Base-by-base conservation (phyloP, 1,284 basidiomycete genomes). In the Lentinula novae-zelandiae region DNA sequence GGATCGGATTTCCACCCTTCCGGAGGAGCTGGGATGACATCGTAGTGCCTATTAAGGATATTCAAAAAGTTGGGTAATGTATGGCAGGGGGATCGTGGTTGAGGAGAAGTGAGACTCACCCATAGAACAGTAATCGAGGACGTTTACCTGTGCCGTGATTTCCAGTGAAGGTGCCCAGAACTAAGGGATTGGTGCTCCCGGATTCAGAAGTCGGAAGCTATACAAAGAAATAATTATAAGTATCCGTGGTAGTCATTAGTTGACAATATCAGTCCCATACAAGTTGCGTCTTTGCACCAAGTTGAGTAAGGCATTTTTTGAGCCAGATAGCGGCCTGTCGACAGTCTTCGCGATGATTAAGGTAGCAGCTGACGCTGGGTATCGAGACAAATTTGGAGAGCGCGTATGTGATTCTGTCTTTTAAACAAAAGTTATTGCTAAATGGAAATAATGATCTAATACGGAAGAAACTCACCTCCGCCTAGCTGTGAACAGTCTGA, bases 281-380 rank as follows among this genome's bases (percentile, higher is more conserved):
- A 46, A 96, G 75, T 20, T 82, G 79, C 0, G 93, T 84, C 22
- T 87, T 81, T 1, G 93, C 94, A 13, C 95, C 95, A 22, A 98
- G 81, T 71, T 95, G 92, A 3, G 82, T 82, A 20, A 98, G 75
- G 66, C 93, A 92, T 67, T 93, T 94, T 68, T 90, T 90, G 58
- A 97, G 75, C 85, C 94, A 94, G 48, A 95, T 89, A 1, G 94
- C 95, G 0, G 93, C 90, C 70, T 97, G 95, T 59, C 94, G 82
- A 70, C 96, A 97, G 67, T 96, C 91, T 73, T 98, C 96, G 31
- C 86, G 82, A 69, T 90, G 84, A 2, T 77, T 72, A 3, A 85
- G 81, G 57, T 77, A 75, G 57, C 85, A 87, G 67, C 92, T 94
- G 57, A 98, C 83, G 58, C 94, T 96, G 1, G 88, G 91, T 53